phyloP scores from a whole-genome alignment of 1,284 basidiomycete species.

The Mycosarcoma maydis region DNA sequence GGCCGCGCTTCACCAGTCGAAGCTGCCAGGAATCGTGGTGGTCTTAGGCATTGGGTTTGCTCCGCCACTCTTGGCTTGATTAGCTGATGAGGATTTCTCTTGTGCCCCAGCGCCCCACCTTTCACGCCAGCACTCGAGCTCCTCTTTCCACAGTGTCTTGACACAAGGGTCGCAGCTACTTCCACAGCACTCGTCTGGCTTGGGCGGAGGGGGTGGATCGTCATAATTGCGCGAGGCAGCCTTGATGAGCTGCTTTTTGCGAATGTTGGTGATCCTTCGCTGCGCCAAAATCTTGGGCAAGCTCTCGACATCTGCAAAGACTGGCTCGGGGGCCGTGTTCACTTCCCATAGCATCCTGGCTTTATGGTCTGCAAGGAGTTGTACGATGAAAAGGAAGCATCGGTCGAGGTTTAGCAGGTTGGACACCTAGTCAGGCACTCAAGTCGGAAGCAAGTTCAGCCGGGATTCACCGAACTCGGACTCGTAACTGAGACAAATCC shows the following conservation, averaged over 20 bases:
- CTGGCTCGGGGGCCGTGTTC: constrained; percentile 29
- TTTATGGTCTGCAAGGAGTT: not conserved
- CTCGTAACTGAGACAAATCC: too few species aligned
- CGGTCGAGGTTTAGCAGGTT: not conserved
- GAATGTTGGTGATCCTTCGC: constrained; percentile 43
- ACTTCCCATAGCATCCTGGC: constrained; percentile 26
- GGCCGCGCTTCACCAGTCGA: constrained; percentile 27
- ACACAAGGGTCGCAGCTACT: constrained; percentile 54
- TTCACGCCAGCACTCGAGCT: constrained; percentile 45
- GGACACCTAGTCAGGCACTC: not conserved
- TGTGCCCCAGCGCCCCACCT: constrained; percentile 41
- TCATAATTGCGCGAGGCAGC: constrained; percentile 41
- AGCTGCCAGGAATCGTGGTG: constrained; percentile 29
- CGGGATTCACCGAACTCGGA: constrained; percentile 6
- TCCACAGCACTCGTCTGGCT: constrained; percentile 54
- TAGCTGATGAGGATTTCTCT: not conserved
- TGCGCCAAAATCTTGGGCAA: constrained; percentile 38
- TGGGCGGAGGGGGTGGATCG: constrained; percentile 50
- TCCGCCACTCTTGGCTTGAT: constrained; percentile 1
- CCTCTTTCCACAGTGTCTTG: constrained; percentile 55
- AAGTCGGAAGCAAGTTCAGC: constrained; percentile 1
- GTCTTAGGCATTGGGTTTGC: not conserved
- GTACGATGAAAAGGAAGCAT: not conserved
- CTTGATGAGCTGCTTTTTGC: constrained; percentile 52
- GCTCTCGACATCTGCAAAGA: constrained; percentile 26